Percentiles rank a stretch among this genome's conserved stretches.
Conservation (phyloP, 2,329 filamentous ascomycete species). For the Fusarium chuoi region DNA sequence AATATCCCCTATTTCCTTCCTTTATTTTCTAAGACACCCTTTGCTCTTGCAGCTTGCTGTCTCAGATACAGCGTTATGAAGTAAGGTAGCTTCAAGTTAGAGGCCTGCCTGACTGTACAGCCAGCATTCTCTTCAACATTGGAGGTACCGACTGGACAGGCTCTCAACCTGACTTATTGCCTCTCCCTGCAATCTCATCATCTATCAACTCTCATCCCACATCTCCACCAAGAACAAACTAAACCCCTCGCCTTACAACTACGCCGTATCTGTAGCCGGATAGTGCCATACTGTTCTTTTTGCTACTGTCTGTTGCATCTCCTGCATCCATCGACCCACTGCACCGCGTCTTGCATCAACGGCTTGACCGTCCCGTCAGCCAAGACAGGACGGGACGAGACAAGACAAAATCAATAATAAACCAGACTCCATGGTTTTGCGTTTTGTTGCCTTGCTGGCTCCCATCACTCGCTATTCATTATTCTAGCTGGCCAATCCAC, state of each 20-base stretch:
- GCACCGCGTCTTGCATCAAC: constrained; percentile 30
- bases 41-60: not conserved
- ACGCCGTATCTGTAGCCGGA: constrained; percentile 22
- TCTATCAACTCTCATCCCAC: constrained; percentile 25
- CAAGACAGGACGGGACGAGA: constrained; percentile 16
- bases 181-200: constrained; percentile 14
- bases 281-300: constrained; percentile 19
- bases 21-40: not conserved
- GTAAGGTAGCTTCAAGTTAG: not conserved
- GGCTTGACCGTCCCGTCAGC: constrained; percentile 2
- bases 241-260: constrained; percentile 25
- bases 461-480: constrained; percentile 2
- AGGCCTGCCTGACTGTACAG: not conserved
- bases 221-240: not conserved
- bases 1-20: constrained; percentile 5
- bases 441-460: not conserved
- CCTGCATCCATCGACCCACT: constrained; percentile 40
- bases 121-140: not conserved
- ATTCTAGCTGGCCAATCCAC: constrained; percentile 20
- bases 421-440: constrained; percentile 8
- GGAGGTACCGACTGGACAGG: not conserved
- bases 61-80: not conserved
- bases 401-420: not conserved
- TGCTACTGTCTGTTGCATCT: constrained; percentile 32
- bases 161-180: not conserved